phyloP scores from a whole-genome alignment of 768 basidiomycete species.

The Lepiota brunneoincarnata region DNA sequence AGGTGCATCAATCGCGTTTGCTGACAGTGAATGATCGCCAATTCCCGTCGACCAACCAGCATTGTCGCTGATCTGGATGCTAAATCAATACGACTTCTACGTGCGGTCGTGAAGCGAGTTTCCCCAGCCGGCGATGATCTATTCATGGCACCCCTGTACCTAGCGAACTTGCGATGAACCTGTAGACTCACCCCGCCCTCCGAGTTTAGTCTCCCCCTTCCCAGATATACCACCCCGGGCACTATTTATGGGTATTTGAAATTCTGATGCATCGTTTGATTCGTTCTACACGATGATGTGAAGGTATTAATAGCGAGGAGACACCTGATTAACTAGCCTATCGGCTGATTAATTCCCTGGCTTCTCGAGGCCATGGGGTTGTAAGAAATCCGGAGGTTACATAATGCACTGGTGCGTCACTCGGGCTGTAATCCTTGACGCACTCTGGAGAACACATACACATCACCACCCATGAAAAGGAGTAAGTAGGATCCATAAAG shows the following conservation, averaged over 20 bases:
- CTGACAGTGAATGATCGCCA: slow-evolving; percentile 8
- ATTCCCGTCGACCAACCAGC: slow-evolving; percentile 38
- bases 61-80: slow-evolving; percentile 80
- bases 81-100: slow-evolving; percentile 79
- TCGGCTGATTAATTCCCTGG: too few relatives aligned
- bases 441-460: too few relatives aligned
- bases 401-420: too few relatives aligned
- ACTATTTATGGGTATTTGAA: not conserved
- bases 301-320: too few relatives aligned
- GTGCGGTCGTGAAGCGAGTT: slow-evolving; percentile 33
- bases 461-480: too few relatives aligned
- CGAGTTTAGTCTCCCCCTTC: not conserved
- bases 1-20: not conserved
- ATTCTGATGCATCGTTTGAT: too few relatives aligned
- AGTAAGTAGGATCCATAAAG: too few relatives aligned
- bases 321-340: too few relatives aligned
- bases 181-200: not conserved
- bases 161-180: not conserved
- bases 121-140: not conserved
- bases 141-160: not conserved
- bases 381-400: too few relatives aligned
- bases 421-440: too few relatives aligned
- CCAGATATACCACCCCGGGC: not conserved
- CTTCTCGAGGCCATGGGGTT: too few relatives aligned
- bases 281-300: too few relatives aligned